Evolutionary conservation across 306 rosid genomes (phyloP).

Genomic region (Aeschynomene evenia): DNA sequence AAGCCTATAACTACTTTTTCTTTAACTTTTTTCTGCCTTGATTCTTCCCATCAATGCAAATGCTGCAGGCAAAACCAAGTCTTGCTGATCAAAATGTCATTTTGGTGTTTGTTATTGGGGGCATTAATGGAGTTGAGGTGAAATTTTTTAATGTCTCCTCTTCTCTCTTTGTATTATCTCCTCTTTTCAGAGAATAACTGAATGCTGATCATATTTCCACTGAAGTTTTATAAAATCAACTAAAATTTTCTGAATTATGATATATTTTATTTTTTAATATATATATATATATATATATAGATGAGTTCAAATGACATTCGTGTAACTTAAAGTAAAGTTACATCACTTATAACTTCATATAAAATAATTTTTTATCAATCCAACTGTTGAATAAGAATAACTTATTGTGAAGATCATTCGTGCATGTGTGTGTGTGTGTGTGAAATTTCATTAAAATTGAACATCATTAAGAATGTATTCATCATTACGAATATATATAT

Average conservation of each 20-base stretch:
- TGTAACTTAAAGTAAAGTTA: too few species aligned
- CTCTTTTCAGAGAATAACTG: neutral
- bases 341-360: too few species aligned
- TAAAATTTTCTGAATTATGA: neutral
- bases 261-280: neutral
- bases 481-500: too few species aligned
- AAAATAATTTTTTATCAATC: too few species aligned
- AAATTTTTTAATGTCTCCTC: constrained; percentile 24
- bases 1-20: neutral
- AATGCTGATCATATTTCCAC: neutral
- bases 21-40: neutral
- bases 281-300: neutral
- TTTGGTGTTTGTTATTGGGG: constrained; percentile 83
- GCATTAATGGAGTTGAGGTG: constrained; percentile 90
- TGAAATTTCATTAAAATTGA: too few species aligned
- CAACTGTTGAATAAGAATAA: too few species aligned
- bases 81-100: constrained; percentile 88
- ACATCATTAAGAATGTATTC: too few species aligned
- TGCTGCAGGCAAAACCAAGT: constrained; percentile 87
- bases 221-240: neutral
- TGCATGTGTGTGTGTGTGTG: too few species aligned
- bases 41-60: constrained; percentile 12
- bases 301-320: too few species aligned
- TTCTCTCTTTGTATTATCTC: neutral
- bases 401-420: too few species aligned